Evolutionary conservation across 1,139 yeast genomes (phyloP).

Genomic region (Kodamaea ohmeri): DNA sequence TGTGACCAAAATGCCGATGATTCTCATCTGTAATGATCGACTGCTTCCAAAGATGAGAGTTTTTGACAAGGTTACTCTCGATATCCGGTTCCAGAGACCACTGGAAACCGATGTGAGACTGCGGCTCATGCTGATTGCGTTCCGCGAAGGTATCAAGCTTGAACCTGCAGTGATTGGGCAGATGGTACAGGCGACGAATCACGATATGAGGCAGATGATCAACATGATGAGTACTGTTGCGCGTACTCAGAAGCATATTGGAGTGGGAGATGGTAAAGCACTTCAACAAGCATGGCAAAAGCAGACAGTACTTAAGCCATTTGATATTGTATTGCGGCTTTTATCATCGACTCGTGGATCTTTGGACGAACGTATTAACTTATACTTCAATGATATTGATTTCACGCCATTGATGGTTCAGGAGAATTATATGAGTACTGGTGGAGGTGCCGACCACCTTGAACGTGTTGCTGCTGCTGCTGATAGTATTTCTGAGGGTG

Average conservation of each 20-base stretch:
- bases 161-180: slow-evolving; percentile 82
- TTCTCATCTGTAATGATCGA: slow-evolving; percentile 90
- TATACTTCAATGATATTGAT: slow-evolving; percentile 93
- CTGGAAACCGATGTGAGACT: slow-evolving; percentile 77
- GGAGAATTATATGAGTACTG: slow-evolving; percentile 77
- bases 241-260: slow-evolving; percentile 62
- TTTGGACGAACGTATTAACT: slow-evolving; percentile 79
- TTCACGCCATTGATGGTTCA: slow-evolving; percentile 95
- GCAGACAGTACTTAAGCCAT: slow-evolving; percentile 86
- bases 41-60: slow-evolving; percentile 94
- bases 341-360: slow-evolving; percentile 55
- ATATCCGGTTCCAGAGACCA: slow-evolving; percentile 86
- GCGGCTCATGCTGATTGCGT: slow-evolving; percentile 87
- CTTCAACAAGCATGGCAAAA: slow-evolving; percentile 80
- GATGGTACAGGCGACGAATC: slow-evolving; percentile 77
- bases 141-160: slow-evolving; percentile 74
- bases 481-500: slow-evolving; percentile 79
- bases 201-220: slow-evolving; percentile 93
- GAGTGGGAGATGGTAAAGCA: slow-evolving; percentile 46
- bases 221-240: slow-evolving; percentile 84
- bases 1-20: slow-evolving; percentile 83
- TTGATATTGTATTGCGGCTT: slow-evolving; percentile 78
- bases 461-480: slow-evolving; percentile 75
- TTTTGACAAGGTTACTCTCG: slow-evolving; percentile 81
- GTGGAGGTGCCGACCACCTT: slow-evolving; percentile 62